These are phyloP conservation scores for Nemania diffusa DNA, from an alignment of 2,329 filamentous ascomycete genomes.

Conservation along the genomic window DNA sequence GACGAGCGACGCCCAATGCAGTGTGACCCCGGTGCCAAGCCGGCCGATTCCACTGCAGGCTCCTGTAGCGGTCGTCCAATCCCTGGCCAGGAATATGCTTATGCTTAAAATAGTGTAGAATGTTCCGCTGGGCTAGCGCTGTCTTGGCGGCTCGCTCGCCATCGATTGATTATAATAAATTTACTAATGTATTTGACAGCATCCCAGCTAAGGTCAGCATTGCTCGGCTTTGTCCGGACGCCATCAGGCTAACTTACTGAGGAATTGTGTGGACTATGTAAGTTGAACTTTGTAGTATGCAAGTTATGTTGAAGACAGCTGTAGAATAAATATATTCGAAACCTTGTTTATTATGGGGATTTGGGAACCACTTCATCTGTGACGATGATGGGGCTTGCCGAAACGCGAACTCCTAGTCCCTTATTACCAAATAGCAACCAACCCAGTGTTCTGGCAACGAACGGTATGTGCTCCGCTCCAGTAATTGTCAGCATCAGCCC, in stretches of 20 bases:
- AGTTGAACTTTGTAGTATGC: not conserved
- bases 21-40: conserved; percentile 27
- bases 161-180: conserved; percentile 11
- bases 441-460: conserved; percentile 22
- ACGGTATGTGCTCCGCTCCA: conserved; percentile 19
- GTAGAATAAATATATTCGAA: not conserved
- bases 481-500: conserved; percentile 33
- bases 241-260: not conserved
- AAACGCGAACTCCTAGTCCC: conserved; percentile 12
- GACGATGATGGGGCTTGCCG: conserved; percentile 22
- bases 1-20: not conserved
- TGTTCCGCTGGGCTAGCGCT: conserved; percentile 23
- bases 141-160: conserved; percentile 30
- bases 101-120: conserved; percentile 36
- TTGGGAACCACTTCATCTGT: conserved; percentile 5
- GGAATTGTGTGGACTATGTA: not conserved
- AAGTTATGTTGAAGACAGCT: not conserved
- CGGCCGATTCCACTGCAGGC: conserved; percentile 33
- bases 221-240: conserved; percentile 15
- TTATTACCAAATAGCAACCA: conserved; percentile 4
- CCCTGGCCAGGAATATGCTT: conserved; percentile 22
- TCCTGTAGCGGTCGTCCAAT: conserved; percentile 16
- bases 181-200: conserved; percentile 35
- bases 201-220: conserved; percentile 11
- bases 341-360: not conserved